Conservation (phyloP, 805 yeast species). For the Saturnispora gosingensis region DNA sequence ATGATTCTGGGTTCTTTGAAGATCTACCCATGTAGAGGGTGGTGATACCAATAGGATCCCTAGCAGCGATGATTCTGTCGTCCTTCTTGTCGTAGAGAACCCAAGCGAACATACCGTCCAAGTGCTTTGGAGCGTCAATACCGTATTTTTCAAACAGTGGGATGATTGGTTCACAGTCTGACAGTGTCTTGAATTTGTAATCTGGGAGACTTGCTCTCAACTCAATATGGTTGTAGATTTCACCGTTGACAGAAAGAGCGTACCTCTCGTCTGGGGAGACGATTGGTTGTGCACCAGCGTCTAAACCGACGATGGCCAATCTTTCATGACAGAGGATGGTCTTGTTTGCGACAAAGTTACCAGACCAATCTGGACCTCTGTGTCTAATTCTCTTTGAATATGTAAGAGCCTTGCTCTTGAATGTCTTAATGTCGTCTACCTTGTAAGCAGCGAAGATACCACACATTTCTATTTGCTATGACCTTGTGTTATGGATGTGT, state of each 20-base stretch:
- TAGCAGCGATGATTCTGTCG: conserved; percentile 90
- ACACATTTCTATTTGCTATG: conserved; percentile 53
- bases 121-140: conserved; percentile 79
- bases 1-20: conserved; percentile 57
- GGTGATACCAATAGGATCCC: conserved; percentile 98
- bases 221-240: conserved; percentile 92
- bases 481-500: neutral
- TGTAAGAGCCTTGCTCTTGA: conserved; percentile 83
- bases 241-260: conserved; percentile 88
- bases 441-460: conserved; percentile 93
- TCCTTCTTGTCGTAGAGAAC: conserved; percentile 74
- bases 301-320: conserved; percentile 94
- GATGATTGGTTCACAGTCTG: conserved; percentile 97
- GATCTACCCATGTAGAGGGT: conserved; percentile 92
- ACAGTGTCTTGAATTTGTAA: conserved; percentile 73
- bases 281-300: conserved; percentile 97
- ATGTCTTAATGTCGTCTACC: conserved; percentile 69
- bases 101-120: conserved; percentile 98
- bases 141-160: conserved; percentile 85
- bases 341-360: conserved; percentile 68
- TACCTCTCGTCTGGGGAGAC: conserved; percentile 65
- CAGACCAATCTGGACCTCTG: conserved; percentile 99
- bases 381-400: conserved; percentile 91
- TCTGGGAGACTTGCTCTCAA: conserved; percentile 67
- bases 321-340: conserved; percentile 92